Percentiles rank a stretch among this genome's conserved stretches.
Conservation (phyloP, 495 filamentous ascomycete genomes). For the Schizothecium vesticola region DNA sequence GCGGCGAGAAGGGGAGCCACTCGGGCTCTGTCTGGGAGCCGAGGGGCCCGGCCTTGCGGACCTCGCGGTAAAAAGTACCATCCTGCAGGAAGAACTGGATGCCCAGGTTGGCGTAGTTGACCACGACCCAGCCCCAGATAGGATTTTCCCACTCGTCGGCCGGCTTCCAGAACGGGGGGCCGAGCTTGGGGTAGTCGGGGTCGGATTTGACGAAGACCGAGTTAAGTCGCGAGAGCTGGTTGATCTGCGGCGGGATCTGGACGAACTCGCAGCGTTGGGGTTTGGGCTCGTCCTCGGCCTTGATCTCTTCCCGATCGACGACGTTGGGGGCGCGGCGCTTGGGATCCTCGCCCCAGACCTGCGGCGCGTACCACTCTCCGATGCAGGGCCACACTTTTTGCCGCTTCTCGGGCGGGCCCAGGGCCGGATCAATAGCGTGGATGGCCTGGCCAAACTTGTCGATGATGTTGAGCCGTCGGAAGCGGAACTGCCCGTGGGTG, state of each 20-base stretch:
- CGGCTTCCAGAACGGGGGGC: constrained; percentile 18
- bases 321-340: not conserved
- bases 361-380: constrained; percentile 17
- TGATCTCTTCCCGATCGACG: not conserved
- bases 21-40: constrained; percentile 14
- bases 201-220: constrained; percentile 20
- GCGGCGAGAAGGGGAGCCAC: constrained; percentile 34
- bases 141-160: constrained; percentile 43
- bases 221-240: constrained; percentile 45
- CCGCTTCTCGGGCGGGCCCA: constrained; percentile 13
- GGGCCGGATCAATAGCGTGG: constrained; percentile 29
- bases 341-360: not conserved
- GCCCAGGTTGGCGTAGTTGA: constrained; percentile 45
- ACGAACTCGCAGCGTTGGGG: constrained; percentile 28
- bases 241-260: constrained; percentile 45
- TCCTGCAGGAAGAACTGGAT: constrained; percentile 47
- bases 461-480: constrained; percentile 45
- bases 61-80: constrained; percentile 49
- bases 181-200: not conserved
- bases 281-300: constrained; percentile 4
- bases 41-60: constrained; percentile 32
- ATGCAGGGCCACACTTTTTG: constrained; percentile 29
- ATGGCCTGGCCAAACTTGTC: constrained; percentile 51
- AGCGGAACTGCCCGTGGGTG: constrained; percentile 45
- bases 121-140: constrained; percentile 51